Base-by-base conservation (phyloP, 352 stramenopile species). In the Globisporangium paroecandrum region DNA sequence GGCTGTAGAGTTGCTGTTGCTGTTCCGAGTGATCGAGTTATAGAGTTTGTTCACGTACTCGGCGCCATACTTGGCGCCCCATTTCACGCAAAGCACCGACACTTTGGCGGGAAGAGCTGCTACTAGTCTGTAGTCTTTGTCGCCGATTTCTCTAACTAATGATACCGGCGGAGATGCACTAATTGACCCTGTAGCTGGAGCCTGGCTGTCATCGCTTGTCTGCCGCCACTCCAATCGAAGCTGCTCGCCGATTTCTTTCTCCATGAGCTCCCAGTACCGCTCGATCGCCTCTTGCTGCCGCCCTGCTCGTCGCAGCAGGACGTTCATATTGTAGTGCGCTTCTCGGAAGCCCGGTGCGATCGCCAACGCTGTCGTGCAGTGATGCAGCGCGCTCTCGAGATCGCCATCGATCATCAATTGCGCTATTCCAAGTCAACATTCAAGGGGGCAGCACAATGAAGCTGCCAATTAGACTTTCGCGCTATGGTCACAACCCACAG, bases 61-160 rank as follows among this genome's bases (percentile, higher is more conserved):
- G 12, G 83, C 56, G 10, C 72, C 74, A 66, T 96, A 96, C 66
- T 95, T 96, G 58, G 49, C 70, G n/a, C 89, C 89, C 84, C 87
- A 95, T 62, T 96, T 96, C 58, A 95, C 84, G 54, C 86, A 95
- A n/a, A 93, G 66, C 18, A 94, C 77, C 0, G 80, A 76, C 1
- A 90, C 68, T 12, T 55, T 57, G 15, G 25, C 22, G 25, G 27
- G 46, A 24, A 22, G 41, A 49, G 5, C 15, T 49, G 15, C 54
- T 32, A 36, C 22, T 22, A 70, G 97, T 97, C 75, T 97, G 98
- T 25, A 98, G 81, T 68, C 90, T 91, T 15, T 91, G 98, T 62
- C 98, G 89, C 68, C 81, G 97, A 77, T 98, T 95, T 75, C 98
- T 98, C 63, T 90, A 82, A 79, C 98, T 93, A 74, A 98, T 98